Evolutionary conservation across 139 green algal genomes (phyloP), one percentile per base, ranked within the genome.

Genomic region (Chloropicon primus): DNA sequence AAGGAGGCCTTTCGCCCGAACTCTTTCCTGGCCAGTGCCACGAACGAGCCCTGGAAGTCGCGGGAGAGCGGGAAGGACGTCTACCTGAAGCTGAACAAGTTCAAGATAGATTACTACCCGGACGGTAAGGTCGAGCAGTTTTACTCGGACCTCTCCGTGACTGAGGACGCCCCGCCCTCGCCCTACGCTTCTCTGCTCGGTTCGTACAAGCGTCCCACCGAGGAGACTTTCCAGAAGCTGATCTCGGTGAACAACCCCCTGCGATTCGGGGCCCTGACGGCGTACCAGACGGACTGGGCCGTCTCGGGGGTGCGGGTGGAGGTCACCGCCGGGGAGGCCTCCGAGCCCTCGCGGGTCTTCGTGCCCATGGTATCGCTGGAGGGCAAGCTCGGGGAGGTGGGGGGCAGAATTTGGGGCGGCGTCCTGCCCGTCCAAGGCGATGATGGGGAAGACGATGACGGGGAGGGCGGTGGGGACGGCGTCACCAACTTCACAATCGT

Each of bases 211-310:
- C 53, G 21, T 22, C 53, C 53, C 21, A 76, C 81, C 21, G 72
- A 80, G n/a, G 79, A 90, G 80, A 29, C 89, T 53, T 28, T 84
- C 62, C 80, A 79, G 25, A 96, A 97, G 84, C 85, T 77, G 21
- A 93, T 97, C 75, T 90, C 78, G 22, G 95, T 99, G 1, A 99
- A 99, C 82, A 82, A 94, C 72, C 95, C 95, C 22, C 90, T 99
- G 74, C 84, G 95, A 0, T 96, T 83, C 73, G 72, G 54, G 25
- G 29, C 76, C 27, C 21, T 77, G 22, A 62, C 25, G 92, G 92
- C 5, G 78, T 96, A 27, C 72, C 86, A 99, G 89, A 98, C 93
- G 1, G 93, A 98, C 87, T 99, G 93, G 93, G 87, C 83, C 10
- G 89, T 99, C 23, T 83, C 91, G 22, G 89, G 88, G 0, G 53